These are phyloP conservation scores for Fusarium hostae DNA, from an alignment of 2,329 filamentous ascomycete species.

Conservation along the genomic window DNA sequence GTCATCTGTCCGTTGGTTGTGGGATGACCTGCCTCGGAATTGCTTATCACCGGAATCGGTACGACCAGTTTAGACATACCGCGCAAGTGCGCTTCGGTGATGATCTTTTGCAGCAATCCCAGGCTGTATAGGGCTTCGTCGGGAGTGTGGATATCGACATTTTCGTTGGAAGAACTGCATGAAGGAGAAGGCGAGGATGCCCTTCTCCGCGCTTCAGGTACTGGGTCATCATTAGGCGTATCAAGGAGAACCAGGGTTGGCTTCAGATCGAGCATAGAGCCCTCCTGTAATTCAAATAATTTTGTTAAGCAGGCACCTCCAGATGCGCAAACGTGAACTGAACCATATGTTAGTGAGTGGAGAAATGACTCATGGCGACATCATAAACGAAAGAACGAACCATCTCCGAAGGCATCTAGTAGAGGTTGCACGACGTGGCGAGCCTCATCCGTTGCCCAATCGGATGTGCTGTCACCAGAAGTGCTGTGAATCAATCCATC, in stretches of 20 bases:
- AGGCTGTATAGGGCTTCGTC: conserved; percentile 66
- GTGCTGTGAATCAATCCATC: conserved; percentile 56
- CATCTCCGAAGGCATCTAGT: conserved; percentile 65
- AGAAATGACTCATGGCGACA: conserved; percentile 3
- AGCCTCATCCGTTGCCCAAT: conserved; percentile 55
- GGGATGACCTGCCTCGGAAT: conserved; percentile 46
- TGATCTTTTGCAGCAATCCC: conserved; percentile 64
- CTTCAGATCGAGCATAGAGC: conserved; percentile 61
- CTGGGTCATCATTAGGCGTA: conserved; percentile 62
- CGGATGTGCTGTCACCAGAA: conserved; percentile 35
- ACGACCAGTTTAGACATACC: conserved; percentile 67
- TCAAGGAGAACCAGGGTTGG: conserved; percentile 69
- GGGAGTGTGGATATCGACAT: conserved; percentile 54
- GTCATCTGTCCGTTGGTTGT: conserved; percentile 50
- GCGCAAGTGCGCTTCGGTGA: conserved; percentile 67
- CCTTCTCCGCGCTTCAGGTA: conserved; percentile 49
- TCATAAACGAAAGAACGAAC: conserved; percentile 49
- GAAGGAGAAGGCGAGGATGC: conserved; percentile 60
- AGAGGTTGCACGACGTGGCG: conserved; percentile 61
- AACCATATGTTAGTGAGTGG: conserved; percentile 35
- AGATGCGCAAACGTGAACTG: conserved; percentile 66
- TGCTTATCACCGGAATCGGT: conserved; percentile 64
- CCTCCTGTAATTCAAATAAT: conserved; percentile 64
- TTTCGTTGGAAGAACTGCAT: conserved; percentile 50
- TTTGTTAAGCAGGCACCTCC: conserved; percentile 65